phyloP scores from a whole-genome alignment of 2,329 filamentous ascomycete species.

The Pseudofabraea citricarpa region DNA sequence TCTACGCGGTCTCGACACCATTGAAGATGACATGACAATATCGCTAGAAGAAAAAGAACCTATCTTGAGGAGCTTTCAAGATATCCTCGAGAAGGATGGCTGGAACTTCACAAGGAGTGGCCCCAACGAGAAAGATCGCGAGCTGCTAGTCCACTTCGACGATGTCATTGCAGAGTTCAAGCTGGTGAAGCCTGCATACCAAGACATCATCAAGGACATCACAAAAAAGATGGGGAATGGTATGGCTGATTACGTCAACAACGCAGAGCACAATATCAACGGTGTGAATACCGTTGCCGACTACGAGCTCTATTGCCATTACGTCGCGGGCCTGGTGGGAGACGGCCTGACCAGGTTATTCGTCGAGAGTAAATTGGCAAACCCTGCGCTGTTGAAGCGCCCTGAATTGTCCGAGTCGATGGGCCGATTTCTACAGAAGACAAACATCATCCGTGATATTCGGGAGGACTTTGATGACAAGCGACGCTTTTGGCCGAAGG shows the following conservation, averaged over 20 bases:
- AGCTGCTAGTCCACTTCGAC: slow-evolving; percentile 89
- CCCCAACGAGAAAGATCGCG: slow-evolving; percentile 88
- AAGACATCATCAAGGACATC: slow-evolving; percentile 85
- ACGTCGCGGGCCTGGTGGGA: slow-evolving; percentile 96
- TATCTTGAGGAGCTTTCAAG: slow-evolving; percentile 75
- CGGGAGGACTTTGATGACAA: slow-evolving; percentile 85
- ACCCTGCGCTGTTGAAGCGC: slow-evolving; percentile 74
- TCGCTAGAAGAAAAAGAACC: slow-evolving; percentile 77
- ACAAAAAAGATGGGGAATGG: slow-evolving; percentile 94
- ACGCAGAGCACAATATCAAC: slow-evolving; percentile 73
- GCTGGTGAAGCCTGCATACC: slow-evolving; percentile 80
- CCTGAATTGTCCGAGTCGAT: slow-evolving; percentile 86
- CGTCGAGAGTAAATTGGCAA: slow-evolving; percentile 80
- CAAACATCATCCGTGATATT: slow-evolving; percentile 96
- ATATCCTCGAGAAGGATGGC: slow-evolving; percentile 73
- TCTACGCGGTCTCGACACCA: slow-evolving; percentile 90
- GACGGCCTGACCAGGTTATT: slow-evolving; percentile 90
- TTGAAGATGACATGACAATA: slow-evolving; percentile 98
- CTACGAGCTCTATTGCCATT: slow-evolving; percentile 96
- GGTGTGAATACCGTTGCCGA: slow-evolving; percentile 80
- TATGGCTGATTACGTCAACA: slow-evolving; percentile 93
- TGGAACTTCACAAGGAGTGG: slow-evolving; percentile 89
- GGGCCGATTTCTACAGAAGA: slow-evolving; percentile 97
- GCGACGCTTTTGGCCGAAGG: slow-evolving; percentile 88
- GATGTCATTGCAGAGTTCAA: slow-evolving; percentile 81